Percentiles rank a stretch among this genome's conserved stretches.
Conservation (phyloP, 257 asterid genomes). For the Plantago elongata region DNA sequence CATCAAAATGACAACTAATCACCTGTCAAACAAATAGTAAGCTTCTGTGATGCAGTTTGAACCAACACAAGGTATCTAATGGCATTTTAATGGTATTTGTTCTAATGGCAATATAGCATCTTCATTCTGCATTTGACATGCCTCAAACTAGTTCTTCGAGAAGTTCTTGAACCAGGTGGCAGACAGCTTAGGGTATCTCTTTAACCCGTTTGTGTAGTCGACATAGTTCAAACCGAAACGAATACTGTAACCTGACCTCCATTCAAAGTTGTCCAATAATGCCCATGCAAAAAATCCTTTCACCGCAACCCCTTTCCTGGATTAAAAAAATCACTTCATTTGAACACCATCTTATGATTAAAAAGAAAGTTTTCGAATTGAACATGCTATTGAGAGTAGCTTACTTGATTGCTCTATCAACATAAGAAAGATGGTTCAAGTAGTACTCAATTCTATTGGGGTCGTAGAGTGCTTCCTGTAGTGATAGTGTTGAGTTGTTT, state of each 20-base stretch:
- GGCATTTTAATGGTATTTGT: too few relatives aligned
- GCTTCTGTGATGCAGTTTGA: too few relatives aligned
- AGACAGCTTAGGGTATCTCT: conserved; percentile 29
- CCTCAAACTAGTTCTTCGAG: background rate
- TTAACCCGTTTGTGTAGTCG: conserved; percentile 18
- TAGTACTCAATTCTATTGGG: conserved; percentile 23
- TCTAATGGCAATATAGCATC: too few relatives aligned
- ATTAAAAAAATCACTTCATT: background rate
- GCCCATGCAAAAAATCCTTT: conserved; percentile 38
- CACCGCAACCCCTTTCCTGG: conserved; percentile 25
- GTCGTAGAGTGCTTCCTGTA: conserved; percentile 23
- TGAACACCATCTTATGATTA: background rate
- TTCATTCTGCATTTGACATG: too few relatives aligned
- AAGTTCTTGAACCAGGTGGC: conserved; percentile 28
- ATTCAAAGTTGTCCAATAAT: conserved; percentile 30
- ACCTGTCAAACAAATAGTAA: too few relatives aligned
- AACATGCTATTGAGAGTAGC: background rate
- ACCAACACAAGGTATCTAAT: too few relatives aligned
- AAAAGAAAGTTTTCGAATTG: background rate
- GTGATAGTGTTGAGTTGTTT: conserved; percentile 23
- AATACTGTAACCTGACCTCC: conserved; percentile 23
- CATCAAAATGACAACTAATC: too few relatives aligned
- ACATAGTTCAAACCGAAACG: conserved; percentile 28
- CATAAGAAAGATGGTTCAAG: conserved; percentile 15
- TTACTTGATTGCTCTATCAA: conserved; percentile 21